Evolutionary conservation across 2,329 filamentous ascomycete genomes (phyloP), one percentile per base, ranked within the genome.

Genomic region (Cytospora mali): DNA sequence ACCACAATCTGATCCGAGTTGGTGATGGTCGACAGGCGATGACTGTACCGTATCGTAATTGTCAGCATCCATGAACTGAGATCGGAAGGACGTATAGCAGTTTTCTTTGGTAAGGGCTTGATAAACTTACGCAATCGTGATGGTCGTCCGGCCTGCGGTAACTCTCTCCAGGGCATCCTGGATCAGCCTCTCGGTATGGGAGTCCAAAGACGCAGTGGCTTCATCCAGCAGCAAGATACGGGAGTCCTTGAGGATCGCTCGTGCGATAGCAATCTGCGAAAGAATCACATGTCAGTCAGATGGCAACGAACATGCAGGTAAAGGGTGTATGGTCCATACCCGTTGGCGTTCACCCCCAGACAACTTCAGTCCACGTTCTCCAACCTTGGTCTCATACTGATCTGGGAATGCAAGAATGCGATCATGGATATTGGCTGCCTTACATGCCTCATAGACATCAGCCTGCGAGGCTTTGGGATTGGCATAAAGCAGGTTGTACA

Each of bases 401-500:
- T 97, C 92, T 0, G 93, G 92, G 77, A 97, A 97, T 2, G 85
- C 85, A 76, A 96, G 80, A 69, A 97, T 97, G 72, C 93, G 93
- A 67, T 97, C 93, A 72, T 97, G 93, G 62, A 97, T 97, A 70
- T 91, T 94, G 21, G 93, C 93, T 27, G 92, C 92, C 66, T 86
- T 84, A 74, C 93, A 97, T 14, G 93, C 93, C 51, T 86, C 86
- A 70, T 87, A 90, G 2, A 97, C 88, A 29, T 97, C 88, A 68
- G 94, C 90, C 64, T 96, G 88, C 0, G 90, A 90, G 13, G 90
- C 92, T 29, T 84, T 76, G 50, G 91, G 91, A 67, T 94, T 94
- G 64, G 93, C 93, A 73, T 97, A 97, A 73, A 88, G 90, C 65
- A 97, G 80, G 72, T 97, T 97, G 78, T 96, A 97, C 92, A 97